Base-by-base conservation (phyloP, 2,329 filamentous ascomycete species). In the Aspergillus vadensis region DNA sequence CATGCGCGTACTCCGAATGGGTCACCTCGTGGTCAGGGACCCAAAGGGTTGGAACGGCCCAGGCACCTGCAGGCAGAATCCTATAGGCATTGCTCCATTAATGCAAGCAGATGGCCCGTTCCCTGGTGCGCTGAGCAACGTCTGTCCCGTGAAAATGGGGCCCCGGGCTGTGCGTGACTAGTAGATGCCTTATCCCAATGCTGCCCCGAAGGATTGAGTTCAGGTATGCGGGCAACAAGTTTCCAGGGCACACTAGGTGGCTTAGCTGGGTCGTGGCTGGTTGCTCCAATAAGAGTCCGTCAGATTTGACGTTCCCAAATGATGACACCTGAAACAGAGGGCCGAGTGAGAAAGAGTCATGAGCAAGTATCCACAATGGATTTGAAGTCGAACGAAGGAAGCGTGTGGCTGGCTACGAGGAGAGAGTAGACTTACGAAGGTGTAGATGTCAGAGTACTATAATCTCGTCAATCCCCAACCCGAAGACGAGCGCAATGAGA, bases 171-270 rank as follows among this genome's bases (percentile, higher is more conserved):
- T 50, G 47, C 47, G 47, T 50, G 27, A 50, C 25, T 10, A 32
- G 27, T 27, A 50, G 47, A 27, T 17, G 47, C n/a, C 41, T 44
- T 44, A 23, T 44, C 10, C 41, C 41, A 44, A n/a, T 19, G 21
- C 41, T 44, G 25, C 15, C 25, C 25, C 23, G 47, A 50, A 50
- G 47, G 47, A 50, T 50, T 50, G n/a, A 50, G 47, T 50, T 50
- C 47, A 50, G 47, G 47, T 50, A 30, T 50, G 25, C 25, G 47
- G 47, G 47, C 47, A 50, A 32, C n/a, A 27, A 50, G 15, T 27
- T 10, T 27, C 30, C n/a, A 30, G 47, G 47, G 23, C 41, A 44
- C 17, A 44, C 17, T 19, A n/a, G 47, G 47, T 50, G 47, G 47
- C 47, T 50, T 50, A 50, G 47, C 47, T 32, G 47, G 27, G 47